Percentiles rank a stretch among this genome's conserved stretches.
These are phyloP conservation scores for Amoeboradix gromovi DNA, from an alignment of 371 early-diverging fungal species.

Conservation along the genomic window DNA sequence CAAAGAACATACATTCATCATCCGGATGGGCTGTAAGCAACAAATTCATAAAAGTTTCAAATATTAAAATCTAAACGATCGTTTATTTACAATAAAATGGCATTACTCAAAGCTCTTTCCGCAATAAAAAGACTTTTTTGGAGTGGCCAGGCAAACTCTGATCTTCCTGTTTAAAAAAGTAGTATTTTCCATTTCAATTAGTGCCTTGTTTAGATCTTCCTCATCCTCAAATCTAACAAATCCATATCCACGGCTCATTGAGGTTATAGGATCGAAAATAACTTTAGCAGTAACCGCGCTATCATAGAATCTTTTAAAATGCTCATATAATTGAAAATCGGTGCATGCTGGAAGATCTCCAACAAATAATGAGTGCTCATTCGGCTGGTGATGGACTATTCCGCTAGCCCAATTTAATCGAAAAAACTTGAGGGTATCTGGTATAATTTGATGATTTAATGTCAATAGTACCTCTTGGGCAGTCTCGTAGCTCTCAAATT, in stretches of 20 bases:
- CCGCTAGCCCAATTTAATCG: not conserved
- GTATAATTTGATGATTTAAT: not conserved
- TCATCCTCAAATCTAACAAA: not conserved
- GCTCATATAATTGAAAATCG: not conserved
- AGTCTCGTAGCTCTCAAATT: not conserved
- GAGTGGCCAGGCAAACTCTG: not conserved
- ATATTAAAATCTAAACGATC: not conserved
- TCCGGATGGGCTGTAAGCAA: slow-evolving; percentile 86
- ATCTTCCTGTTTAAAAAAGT: not conserved
- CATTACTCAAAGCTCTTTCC: not conserved
- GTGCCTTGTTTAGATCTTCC: not conserved
- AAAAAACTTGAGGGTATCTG: not conserved
- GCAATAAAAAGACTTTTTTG: not conserved
- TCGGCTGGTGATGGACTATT: not conserved
- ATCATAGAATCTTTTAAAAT: not conserved
- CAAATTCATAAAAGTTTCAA: not conserved
- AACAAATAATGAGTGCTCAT: not conserved
- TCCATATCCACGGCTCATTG: not conserved
- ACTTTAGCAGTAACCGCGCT: not conserved
- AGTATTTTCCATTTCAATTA: not conserved
- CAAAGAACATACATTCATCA: slow-evolving; percentile 98
- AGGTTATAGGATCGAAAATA: not conserved
- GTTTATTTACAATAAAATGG: not conserved
- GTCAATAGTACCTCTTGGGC: not conserved
- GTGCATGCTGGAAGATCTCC: not conserved